These are phyloP conservation scores for Cytospora chrysosperma DNA, from an alignment of 2,329 filamentous ascomycete species.

Conservation along the genomic window DNA sequence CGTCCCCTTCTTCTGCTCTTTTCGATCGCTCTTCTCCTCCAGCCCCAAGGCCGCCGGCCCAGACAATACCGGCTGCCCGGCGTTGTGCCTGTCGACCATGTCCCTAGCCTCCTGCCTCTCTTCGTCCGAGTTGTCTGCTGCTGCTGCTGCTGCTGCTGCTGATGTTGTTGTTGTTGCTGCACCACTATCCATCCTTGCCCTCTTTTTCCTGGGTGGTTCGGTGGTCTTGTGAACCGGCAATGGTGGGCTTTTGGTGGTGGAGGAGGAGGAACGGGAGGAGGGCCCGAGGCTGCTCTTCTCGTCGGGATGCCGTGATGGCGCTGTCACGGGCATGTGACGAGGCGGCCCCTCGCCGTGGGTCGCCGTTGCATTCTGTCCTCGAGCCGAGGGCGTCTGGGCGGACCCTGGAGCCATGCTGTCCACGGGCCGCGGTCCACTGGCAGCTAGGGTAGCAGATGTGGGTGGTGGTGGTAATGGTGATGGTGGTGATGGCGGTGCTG, in stretches of 20 bases:
- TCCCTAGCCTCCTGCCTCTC: conserved; percentile 13
- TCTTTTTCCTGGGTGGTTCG: conserved; percentile 1
- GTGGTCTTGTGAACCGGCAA: neutral
- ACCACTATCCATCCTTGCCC: conserved; percentile 26
- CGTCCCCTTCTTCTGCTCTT: neutral
- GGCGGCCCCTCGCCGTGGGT: conserved; percentile 1
- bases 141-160: too few relatives aligned
- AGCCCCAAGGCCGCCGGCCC: conserved; percentile 9
- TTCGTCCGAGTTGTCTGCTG: neutral
- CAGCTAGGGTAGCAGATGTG: conserved; percentile 19
- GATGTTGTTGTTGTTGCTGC: neutral
- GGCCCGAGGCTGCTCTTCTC: neutral
- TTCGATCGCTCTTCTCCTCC: neutral
- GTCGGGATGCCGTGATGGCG: conserved; percentile 19
- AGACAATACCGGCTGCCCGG: conserved; percentile 12
- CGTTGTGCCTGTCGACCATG: conserved; percentile 15
- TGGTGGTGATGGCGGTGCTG: neutral
- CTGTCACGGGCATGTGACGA: conserved; percentile 28
- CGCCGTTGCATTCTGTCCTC: neutral
- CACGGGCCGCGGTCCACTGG: conserved; percentile 4
- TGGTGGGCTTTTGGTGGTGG: neutral
- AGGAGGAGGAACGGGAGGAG: too few relatives aligned
- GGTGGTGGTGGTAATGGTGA: conserved; percentile 21
- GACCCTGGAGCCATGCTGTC: neutral
- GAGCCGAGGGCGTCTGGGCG: neutral